Evolutionary conservation across 2,329 filamentous ascomycete genomes (phyloP), one percentile per base, ranked within the genome.

Genomic region (Penicillium rolfsii): DNA sequence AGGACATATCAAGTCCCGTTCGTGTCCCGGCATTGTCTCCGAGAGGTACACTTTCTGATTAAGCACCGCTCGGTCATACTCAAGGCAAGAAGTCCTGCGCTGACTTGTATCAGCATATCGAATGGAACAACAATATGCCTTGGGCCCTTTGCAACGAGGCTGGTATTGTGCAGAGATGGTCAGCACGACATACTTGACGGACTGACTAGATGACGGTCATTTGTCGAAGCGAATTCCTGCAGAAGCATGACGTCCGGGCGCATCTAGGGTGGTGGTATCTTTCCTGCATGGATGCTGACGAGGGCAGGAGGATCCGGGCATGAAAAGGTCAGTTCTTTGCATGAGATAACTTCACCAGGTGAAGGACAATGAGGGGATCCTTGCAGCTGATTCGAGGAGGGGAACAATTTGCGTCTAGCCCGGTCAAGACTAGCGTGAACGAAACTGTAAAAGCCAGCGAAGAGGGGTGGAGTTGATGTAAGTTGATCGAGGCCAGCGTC

Each of bases 401-500:
- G 24, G 35, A 8, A 14, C 19, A 5, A 22, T 12, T 22, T 43
- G 52, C 45, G 52, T 43, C 52, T 43, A 43, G 52, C 52, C 50
- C 24, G 5, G 33, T 53, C 36, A 36, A 28, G 40, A 33, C 24
- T 28, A 40, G 50, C 26, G 36, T 36, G 22, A 36, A 28, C n/a
- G 2, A n/a, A 22, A n/a, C 6, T 24, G 33, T 38, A 22, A 28
- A 28, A 36, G 33, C 16, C 36, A 2, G 36, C n/a, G 36, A 40
- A n/a, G 16, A 7, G 36, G 36, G 50, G 36, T 38, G 30, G 26
- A 53, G 35, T 53, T 41, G 36, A 41, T 38, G 40, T 54, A 24
- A 33, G 11, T 54, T 45, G 52, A 45, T 54, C 61, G 61, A 61
- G 53, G 58, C 60, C 54, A 64, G 65, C 68, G 67, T 65, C 65